These are phyloP conservation scores for Daldinia vernicosa DNA, from an alignment of 495 filamentous ascomycete genomes.

Conservation along the genomic window DNA sequence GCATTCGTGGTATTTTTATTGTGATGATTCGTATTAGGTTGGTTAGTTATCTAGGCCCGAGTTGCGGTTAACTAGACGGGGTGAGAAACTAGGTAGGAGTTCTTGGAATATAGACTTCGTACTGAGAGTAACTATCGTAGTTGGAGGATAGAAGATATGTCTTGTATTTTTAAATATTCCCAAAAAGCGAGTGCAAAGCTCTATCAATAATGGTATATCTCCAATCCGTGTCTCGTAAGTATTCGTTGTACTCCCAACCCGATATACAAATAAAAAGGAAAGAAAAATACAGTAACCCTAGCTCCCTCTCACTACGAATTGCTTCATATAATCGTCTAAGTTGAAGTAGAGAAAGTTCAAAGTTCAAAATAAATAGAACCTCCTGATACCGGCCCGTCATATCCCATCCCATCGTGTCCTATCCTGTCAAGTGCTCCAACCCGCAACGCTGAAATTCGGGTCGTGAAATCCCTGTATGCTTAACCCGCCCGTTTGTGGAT, in stretches of 20 bases:
- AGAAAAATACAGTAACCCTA: background rate
- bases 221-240: slow-evolving; percentile 13
- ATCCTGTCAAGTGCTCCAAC: slow-evolving; percentile 30
- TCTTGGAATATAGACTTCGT: no score
- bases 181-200: slow-evolving; percentile 6
- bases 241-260: slow-evolving; percentile 5
- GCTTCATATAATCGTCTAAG: slow-evolving; percentile 31
- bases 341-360: slow-evolving; percentile 6
- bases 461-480: slow-evolving; percentile 48
- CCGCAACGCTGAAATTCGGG: slow-evolving; percentile 40
- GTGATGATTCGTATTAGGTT: background rate
- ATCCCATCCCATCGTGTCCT: background rate
- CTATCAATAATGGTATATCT: slow-evolving; percentile 28
- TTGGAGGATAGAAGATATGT: background rate
- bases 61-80: no score
- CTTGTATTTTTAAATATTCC: background rate
- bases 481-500: slow-evolving; percentile 50
- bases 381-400: no score
- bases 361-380: background rate
- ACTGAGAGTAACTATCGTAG: no score
- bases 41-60: no score
- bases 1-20: background rate
- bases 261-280: slow-evolving; percentile 7
- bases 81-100: no score
- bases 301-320: slow-evolving; percentile 11